Base-by-base conservation (phyloP, 352 stramenopile species). In the Nothophytophthora sp. region DNA sequence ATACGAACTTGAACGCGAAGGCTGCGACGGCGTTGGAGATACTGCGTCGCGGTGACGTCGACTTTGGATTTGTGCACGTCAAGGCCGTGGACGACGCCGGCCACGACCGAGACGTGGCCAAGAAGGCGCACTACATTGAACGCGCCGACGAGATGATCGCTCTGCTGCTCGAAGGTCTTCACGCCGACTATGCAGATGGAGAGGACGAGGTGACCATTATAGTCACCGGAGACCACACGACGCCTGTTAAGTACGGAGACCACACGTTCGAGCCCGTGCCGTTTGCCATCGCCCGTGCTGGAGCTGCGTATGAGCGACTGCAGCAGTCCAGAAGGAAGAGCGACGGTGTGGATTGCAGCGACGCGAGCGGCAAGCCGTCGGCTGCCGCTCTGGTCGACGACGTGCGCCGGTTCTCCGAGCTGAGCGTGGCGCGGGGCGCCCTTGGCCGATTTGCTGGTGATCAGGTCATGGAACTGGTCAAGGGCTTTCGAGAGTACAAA, bases 251-350 rank as follows among this genome's bases (percentile, higher is more conserved):
- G 50, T 94, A 92, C 42, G 86, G 86, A 24, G 86, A 95, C 49
- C 86, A 95, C 68, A 95, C 76, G 24, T 94, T 95, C 50, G 86
- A 95, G 45, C 83, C 86, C 0, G 86, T 95, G 34, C 86, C 86
- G 11, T 85, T 95, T 19, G 73, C 83, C 20, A 92, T 95, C 50
- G 63, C 81, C 3, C 73, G 79, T 27, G 80, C 62, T 4, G 63
- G 62, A 13, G 50, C 48, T 30, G 78, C 79, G 10, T 57, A 60
- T 25, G 40, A 67, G 24, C 61, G 51, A n/a, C 54, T 80, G 30
- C 59, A 70, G 24, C 50, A 47, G 30, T 45, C 44, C 20, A 60
- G 63, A 45, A 46, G 33, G 29, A 33, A 20, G 45, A 37, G 19
- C 15, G 35, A 60, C 15, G 20, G 29, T n/a, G 18, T 19, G n/a